phyloP scores from a whole-genome alignment of 495 filamentous ascomycete species.

The Lepidopterella palustris region DNA sequence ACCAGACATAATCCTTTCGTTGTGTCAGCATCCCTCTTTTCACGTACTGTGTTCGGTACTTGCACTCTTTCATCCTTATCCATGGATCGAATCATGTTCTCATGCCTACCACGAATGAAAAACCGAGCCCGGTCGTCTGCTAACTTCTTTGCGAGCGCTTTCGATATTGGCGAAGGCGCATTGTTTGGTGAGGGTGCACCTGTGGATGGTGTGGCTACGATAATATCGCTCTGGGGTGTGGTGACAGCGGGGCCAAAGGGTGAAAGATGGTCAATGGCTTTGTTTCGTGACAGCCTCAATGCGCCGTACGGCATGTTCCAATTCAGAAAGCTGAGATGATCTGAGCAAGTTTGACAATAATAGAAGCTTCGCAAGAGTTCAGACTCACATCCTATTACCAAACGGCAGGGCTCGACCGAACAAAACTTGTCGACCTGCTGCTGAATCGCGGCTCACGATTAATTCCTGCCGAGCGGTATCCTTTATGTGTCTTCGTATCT shows the following conservation, averaged over 20 bases:
- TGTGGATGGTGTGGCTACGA: conserved; percentile 12
- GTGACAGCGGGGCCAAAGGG: conserved; percentile 1
- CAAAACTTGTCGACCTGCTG: conserved; percentile 16
- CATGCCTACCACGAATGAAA: conserved; percentile 33
- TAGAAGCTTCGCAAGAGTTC: neutral
- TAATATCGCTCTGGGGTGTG: conserved; percentile 14
- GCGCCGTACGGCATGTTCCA: conserved; percentile 33
- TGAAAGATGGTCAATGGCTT: conserved; percentile 20
- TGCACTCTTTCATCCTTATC: conserved; percentile 29
- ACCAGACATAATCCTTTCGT: conserved; percentile 20
- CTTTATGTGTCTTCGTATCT: conserved; percentile 37
- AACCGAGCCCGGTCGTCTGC: conserved; percentile 32
- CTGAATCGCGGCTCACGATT: conserved; percentile 4
- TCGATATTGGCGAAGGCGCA: conserved; percentile 29
- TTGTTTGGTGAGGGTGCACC: conserved; percentile 25
- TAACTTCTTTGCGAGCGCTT: conserved; percentile 28
- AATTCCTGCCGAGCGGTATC: conserved; percentile 13
- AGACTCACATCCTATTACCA: conserved; percentile 28
- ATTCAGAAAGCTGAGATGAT: conserved; percentile 29
- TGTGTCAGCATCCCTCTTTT: conserved; percentile 1
- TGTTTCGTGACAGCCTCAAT: neutral
- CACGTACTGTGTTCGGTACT: neutral
- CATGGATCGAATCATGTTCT: conserved; percentile 30
- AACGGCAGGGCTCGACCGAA: conserved; percentile 17
- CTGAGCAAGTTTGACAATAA: neutral